Percentiles rank a stretch among this genome's conserved stretches.
These are phyloP conservation scores for Alternaria viburni DNA, from an alignment of 2,329 filamentous ascomycete species.

Conservation along the genomic window DNA sequence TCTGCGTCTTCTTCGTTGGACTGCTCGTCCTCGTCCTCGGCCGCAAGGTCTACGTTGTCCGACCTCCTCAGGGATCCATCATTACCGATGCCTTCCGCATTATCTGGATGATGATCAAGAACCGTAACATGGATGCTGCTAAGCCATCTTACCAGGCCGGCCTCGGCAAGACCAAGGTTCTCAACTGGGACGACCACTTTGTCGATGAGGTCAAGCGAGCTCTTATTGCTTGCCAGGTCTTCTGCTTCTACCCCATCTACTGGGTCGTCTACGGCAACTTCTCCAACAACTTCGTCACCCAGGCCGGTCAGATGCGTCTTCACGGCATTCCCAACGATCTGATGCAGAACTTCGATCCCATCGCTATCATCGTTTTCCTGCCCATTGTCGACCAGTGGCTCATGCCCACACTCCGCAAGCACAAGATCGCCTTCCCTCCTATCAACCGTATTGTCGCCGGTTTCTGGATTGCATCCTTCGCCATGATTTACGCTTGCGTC, in stretches of 20 bases:
- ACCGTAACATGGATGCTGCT: constrained; percentile 64
- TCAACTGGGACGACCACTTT: constrained; percentile 72
- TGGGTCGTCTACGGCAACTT: constrained; percentile 54
- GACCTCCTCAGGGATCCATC: constrained; percentile 48
- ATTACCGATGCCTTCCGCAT: constrained; percentile 61
- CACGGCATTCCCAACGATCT: constrained; percentile 57
- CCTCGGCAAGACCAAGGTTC: constrained; percentile 52
- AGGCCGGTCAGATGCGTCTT: constrained; percentile 52
- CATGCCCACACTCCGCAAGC: constrained; percentile 52
- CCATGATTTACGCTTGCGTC: constrained; percentile 63
- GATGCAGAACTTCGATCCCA: constrained; percentile 57
- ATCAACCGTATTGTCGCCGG: constrained; percentile 62
- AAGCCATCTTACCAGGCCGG: constrained; percentile 70
- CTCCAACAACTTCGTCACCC: constrained; percentile 55
- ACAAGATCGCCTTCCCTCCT: constrained; percentile 53
- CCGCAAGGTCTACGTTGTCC: constrained; percentile 47
- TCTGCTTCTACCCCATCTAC: constrained; percentile 58
- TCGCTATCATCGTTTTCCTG: constrained; percentile 56
- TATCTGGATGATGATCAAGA: constrained; percentile 63
- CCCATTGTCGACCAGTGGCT: constrained; percentile 53
- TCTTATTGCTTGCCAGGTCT: constrained; percentile 71
- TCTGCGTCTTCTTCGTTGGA: constrained; percentile 70
- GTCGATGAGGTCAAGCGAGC: constrained; percentile 75
- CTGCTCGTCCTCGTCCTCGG: constrained; percentile 58
- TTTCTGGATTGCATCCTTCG: constrained; percentile 59